phyloP scores from a whole-genome alignment of 768 basidiomycete species.

The Russula emetica region DNA sequence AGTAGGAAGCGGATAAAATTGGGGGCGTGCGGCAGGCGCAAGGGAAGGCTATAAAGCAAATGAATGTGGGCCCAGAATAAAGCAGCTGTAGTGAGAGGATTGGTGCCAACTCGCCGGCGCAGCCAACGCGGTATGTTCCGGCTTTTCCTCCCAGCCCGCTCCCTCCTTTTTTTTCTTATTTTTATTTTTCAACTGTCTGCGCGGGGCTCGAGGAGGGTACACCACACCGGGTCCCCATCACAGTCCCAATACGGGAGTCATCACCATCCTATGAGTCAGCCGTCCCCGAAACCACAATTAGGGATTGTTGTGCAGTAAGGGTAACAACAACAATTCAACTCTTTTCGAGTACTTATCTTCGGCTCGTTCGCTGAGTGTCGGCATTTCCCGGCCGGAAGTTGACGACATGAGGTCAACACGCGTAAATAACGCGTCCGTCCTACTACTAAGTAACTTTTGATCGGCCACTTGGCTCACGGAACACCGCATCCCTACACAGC shows the following conservation, averaged over 20 bases:
- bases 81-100: slow-evolving; percentile 21
- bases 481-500: background rate
- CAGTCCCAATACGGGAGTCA: background rate
- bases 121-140: slow-evolving; percentile 26
- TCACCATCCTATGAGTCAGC: slow-evolving; percentile 6
- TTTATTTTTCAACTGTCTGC: background rate
- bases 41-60: slow-evolving; percentile 21
- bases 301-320: too few species aligned
- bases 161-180: background rate
- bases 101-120: slow-evolving; percentile 25
- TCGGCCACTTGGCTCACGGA: background rate
- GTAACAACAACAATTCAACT: background rate
- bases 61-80: slow-evolving; percentile 22
- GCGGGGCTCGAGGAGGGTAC: too few species aligned
- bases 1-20: slow-evolving; percentile 17
- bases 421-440: slow-evolving; percentile 30
- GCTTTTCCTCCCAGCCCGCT: slow-evolving; percentile 15
- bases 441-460: background rate
- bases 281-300: background rate
- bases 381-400: slow-evolving; percentile 4
- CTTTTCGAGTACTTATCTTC: background rate
- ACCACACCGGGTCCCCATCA: too few species aligned
- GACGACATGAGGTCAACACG: slow-evolving; percentile 26
- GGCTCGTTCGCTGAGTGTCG: slow-evolving; percentile 27
- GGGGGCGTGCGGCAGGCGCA: slow-evolving; percentile 17